These are phyloP conservation scores for Pythium sp. DNA, from an alignment of 352 stramenopile genomes.

Conservation along the genomic window DNA sequence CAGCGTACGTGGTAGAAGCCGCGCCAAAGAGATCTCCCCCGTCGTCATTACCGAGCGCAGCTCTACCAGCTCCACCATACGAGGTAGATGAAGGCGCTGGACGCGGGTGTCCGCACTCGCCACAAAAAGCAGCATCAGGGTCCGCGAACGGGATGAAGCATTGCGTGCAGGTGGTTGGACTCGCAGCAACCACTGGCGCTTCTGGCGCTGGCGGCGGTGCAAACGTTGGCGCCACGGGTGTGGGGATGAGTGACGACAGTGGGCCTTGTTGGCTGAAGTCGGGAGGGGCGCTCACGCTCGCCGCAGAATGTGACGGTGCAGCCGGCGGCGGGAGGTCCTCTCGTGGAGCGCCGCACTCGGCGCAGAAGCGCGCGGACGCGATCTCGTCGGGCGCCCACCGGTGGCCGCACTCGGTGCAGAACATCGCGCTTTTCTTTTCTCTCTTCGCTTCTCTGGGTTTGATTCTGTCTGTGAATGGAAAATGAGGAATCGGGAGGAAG, in stretches of 20 bases:
- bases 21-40: constrained; percentile 61
- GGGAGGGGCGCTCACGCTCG: not conserved
- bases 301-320: not conserved
- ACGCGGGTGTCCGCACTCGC: constrained; percentile 65
- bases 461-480: not conserved
- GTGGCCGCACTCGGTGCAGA: constrained; percentile 81
- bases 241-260: constrained; percentile 15
- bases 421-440: constrained; percentile 35
- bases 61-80: not conserved
- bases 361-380: constrained; percentile 75
- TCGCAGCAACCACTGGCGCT: not conserved
- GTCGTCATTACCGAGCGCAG: constrained; percentile 21
- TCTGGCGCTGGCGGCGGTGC: constrained; percentile 13
- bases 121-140: constrained; percentile 62
- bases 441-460: not conserved
- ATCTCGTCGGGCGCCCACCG: constrained; percentile 81
- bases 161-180: constrained; percentile 33
- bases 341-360: constrained; percentile 70
- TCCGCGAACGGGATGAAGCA: constrained; percentile 54
- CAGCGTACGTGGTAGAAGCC: constrained; percentile 26
- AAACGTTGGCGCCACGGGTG: constrained; percentile 20
- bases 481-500: not conserved
- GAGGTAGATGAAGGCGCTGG: constrained; percentile 15
- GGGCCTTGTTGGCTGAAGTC: constrained; percentile 5
- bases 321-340: constrained; percentile 42